phyloP scores from a whole-genome alignment of 495 filamentous ascomycete genomes.

The Beverwykella pulmonaria region DNA sequence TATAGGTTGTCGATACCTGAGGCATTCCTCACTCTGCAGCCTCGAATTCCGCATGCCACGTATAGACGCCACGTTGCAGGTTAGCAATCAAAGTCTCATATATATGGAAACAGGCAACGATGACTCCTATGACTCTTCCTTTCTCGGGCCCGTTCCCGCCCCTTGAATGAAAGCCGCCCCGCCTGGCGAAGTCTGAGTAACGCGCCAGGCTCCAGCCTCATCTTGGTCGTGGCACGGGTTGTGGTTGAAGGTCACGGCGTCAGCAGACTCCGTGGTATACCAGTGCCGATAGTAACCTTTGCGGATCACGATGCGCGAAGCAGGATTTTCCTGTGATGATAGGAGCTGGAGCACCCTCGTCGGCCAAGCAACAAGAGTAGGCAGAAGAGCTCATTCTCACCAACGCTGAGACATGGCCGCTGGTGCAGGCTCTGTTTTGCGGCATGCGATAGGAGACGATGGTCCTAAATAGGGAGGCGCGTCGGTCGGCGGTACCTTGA shows the following conservation, averaged over 20 bases:
- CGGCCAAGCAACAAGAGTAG: background rate
- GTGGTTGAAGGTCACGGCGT: constrained; percentile 6
- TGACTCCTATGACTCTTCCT: background rate
- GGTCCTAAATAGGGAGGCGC: background rate
- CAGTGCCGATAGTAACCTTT: constrained; percentile 5
- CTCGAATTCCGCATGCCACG: no score
- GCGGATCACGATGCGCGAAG: constrained; percentile 4
- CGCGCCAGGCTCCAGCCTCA: constrained; percentile 13
- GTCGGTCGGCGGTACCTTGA: background rate
- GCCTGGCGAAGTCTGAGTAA: background rate
- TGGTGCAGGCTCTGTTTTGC: background rate
- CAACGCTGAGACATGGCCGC: background rate
- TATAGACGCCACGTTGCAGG: background rate
- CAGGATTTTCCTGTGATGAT: constrained; percentile 2
- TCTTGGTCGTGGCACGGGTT: background rate
- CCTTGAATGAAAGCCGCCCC: background rate
- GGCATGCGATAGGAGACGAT: background rate
- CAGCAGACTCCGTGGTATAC: constrained; percentile 11
- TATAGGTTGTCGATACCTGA: background rate
- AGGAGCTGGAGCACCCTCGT: background rate
- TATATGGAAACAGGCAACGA: background rate
- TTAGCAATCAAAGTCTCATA: background rate
- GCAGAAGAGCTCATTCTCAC: background rate
- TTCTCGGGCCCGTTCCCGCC: background rate
- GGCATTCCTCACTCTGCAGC: no score